Conservation (phyloP, 31 red algal genomes). For the Asparagopsis taxiformis region DNA sequence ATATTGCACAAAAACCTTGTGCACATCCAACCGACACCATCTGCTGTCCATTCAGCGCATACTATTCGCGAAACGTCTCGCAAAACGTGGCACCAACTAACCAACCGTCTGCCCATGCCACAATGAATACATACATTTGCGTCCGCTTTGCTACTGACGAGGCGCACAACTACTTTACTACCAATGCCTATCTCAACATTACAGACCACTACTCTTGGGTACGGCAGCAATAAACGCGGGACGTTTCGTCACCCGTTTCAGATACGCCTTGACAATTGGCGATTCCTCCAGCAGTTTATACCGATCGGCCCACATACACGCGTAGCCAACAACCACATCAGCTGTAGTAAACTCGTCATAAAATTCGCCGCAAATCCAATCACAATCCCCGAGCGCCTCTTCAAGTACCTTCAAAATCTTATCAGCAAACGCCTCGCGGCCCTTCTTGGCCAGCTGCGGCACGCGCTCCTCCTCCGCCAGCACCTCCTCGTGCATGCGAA, state of each 20-base stretch:
- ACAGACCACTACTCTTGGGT: no score
- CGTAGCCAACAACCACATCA: conserved; percentile 13
- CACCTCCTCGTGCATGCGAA: conserved; percentile 17
- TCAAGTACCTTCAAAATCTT: conserved; percentile 15
- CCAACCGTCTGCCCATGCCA: no score
- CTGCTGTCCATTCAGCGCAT: no score
- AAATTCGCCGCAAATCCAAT: conserved; percentile 11
- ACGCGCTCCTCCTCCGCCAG: neutral
- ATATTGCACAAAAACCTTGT: no score
- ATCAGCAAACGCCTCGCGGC: neutral
- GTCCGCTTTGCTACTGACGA: no score
- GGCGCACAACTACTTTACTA: no score
- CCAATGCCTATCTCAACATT: no score
- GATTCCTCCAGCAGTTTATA: conserved; percentile 8
- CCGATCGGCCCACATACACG: conserved; percentile 7
- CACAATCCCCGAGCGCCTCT: neutral
- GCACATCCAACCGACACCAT: no score
- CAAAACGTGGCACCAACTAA: no score
- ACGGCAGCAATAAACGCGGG: conserved; percentile 4
- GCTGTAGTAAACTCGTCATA: conserved; percentile 13
- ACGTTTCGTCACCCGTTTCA: conserved; percentile 1
- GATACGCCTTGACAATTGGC: neutral
- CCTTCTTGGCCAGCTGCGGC: neutral
- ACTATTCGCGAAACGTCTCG: no score
- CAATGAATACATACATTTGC: no score